Conservation (phyloP, 2,329 filamentous ascomycete species). For the Bipolaris oryzae region DNA sequence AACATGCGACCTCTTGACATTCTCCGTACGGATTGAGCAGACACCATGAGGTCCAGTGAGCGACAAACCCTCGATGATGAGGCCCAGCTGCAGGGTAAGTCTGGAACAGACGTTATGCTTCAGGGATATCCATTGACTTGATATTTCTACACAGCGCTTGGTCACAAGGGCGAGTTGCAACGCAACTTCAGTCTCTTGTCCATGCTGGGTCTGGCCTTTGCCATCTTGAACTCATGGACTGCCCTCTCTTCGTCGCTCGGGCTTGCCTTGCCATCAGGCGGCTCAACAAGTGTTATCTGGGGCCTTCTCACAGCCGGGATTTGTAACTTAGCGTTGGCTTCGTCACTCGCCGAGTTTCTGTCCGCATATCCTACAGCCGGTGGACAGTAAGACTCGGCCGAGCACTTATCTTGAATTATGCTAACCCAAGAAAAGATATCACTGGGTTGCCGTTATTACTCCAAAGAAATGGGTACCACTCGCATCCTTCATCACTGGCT, state of each 20-base stretch:
- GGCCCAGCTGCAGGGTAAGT: conserved; percentile 34
- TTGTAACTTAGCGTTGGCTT: conserved; percentile 72
- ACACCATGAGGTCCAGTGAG: conserved; percentile 29
- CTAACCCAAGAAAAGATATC: conserved; percentile 58
- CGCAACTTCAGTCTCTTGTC: conserved; percentile 64
- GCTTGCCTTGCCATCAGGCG: conserved; percentile 71
- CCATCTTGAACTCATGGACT: conserved; percentile 69
- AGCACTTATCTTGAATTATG: conserved; percentile 21
- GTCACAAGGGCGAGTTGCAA: conserved; percentile 63
- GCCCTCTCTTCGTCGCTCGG: conserved; percentile 64
- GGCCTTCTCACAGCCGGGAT: conserved; percentile 62
- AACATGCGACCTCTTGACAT: not conserved
- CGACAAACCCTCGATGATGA: conserved; percentile 39
- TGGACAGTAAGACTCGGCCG: conserved; percentile 31
- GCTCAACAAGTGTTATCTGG: conserved; percentile 74
- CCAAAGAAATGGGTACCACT: conserved; percentile 66
- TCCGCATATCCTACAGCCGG: conserved; percentile 64
- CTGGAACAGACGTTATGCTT: too few species aligned
- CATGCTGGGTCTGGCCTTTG: conserved; percentile 67
- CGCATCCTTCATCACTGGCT: conserved; percentile 73
- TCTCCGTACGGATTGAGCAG: not conserved
- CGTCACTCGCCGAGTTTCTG: conserved; percentile 73
- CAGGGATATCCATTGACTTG: not conserved
- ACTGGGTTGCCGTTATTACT: conserved; percentile 72
- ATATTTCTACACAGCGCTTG: conserved; percentile 45